Conservation (phyloP, 345 rosid species). For the Bruguiera sexangula region DNA sequence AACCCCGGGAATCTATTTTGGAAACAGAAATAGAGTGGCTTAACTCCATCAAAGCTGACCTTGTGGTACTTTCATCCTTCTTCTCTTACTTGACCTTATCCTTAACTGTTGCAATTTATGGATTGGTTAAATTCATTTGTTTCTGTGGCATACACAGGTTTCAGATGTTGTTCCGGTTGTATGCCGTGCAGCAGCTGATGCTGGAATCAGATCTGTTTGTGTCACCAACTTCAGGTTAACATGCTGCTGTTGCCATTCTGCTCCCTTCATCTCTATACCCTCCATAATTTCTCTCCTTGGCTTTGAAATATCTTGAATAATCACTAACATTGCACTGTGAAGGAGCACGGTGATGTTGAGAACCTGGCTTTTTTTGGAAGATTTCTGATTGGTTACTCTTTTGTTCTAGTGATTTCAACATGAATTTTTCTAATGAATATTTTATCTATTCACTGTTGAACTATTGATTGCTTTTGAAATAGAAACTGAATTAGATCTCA, state of each 20-base stretch:
- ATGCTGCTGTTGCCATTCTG: neutral
- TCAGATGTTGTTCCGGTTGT: slow-evolving; percentile 98
- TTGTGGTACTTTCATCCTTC: slow-evolving; percentile 57
- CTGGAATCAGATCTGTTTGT: slow-evolving; percentile 94
- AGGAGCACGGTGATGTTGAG: too few relatives aligned
- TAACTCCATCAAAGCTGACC: slow-evolving; percentile 80
- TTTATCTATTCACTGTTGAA: too few relatives aligned
- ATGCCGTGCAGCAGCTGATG: slow-evolving; percentile 97
- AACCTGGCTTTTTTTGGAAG: too few relatives aligned
- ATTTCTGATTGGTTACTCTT: too few relatives aligned
- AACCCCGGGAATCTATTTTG: slow-evolving; percentile 80
- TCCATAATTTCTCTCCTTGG: too few relatives aligned
- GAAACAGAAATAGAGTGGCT: slow-evolving; percentile 85
- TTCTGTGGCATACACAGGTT: slow-evolving; percentile 45
- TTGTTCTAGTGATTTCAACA: too few relatives aligned
- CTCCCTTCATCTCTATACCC: slow-evolving; percentile 9
- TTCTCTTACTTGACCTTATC: neutral
- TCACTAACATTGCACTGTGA: too few relatives aligned
- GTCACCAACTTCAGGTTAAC: slow-evolving; percentile 93
- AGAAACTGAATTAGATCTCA: too few relatives aligned
- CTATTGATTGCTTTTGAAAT: too few relatives aligned
- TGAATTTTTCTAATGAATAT: too few relatives aligned
- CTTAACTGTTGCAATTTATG: neutral
- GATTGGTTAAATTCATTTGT: neutral
- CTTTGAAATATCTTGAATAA: too few relatives aligned